Evolutionary conservation across 2,329 filamentous ascomycete genomes (phyloP), one percentile per base, ranked within the genome.

Genomic region (Penicillium sp.): DNA sequence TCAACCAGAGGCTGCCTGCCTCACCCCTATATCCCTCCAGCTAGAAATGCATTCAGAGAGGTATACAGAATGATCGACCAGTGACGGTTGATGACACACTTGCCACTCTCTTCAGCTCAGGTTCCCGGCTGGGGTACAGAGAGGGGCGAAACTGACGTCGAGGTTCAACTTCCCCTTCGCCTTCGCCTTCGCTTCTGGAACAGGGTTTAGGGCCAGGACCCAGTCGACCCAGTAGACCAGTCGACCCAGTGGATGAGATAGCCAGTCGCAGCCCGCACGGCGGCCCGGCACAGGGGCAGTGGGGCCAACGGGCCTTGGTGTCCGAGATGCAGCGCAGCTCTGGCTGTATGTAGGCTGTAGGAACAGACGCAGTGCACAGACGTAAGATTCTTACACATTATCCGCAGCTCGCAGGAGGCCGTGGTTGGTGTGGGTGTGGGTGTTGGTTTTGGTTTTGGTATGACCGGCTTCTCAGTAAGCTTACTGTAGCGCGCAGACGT

Each of bases 181-280:
- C n/a, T n/a, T n/a, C 24, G 26, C 30, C 46, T 41, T 49, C 37
- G 46, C 46, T 54, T 56, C 54, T 56, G 46, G 46, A 56, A 52
- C 49, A 46, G 50, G 47, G 48, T 49, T 56, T 54, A 54, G 36
- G 41, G 40, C 34, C 40, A 29, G 24, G 32, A 52, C 39, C 30
- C 29, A 20, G 46, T 23, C 40, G 26, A 36, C 33, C 33, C 33
- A 36, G 7, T 10, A 26, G 42, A 44, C 33, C 39, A 41, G 32
- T 29, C 30, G 41, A 21, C 37, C 39, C 20, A 32, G 39, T 24
- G 27, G 24, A 42, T 12, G 24, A 37, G 40, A 29, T 46, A 45
- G 34, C 39, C 45, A 54, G 47, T 42, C 24, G 39, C 7, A 42
- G 39, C 15, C 24, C 24, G 26, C 17, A 42, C 39, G 15, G 39